Percentiles rank a stretch among this genome's conserved stretches.
Conservation (phyloP, 2,329 filamentous ascomycete genomes). For the Tolypocladium paradoxum region DNA sequence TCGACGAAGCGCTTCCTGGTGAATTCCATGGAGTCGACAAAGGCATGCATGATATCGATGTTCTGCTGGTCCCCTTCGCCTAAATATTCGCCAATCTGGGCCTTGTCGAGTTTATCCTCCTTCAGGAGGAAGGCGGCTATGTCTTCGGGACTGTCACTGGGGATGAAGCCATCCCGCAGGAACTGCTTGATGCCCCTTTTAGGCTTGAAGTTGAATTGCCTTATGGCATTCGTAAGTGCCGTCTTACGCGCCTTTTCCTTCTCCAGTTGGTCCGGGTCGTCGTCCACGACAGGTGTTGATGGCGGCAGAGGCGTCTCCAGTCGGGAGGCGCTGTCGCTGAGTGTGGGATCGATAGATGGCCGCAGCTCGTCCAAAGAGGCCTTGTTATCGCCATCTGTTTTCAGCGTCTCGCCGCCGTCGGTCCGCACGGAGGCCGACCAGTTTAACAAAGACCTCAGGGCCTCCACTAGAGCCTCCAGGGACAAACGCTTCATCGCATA, state of each 20-base stretch:
- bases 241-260: constrained; percentile 92
- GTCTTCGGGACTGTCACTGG: constrained; percentile 65
- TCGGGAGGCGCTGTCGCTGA: constrained; percentile 49
- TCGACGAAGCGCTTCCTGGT: constrained; percentile 85
- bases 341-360: constrained; percentile 58
- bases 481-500: constrained; percentile 87
- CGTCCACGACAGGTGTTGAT: constrained; percentile 63
- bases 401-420: constrained; percentile 31
- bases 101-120: constrained; percentile 82
- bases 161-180: constrained; percentile 77
- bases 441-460: constrained; percentile 78
- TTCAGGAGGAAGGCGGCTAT: constrained; percentile 74
- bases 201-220: constrained; percentile 95
- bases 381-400: constrained; percentile 23
- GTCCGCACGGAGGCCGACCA: constrained; percentile 65
- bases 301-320: constrained; percentile 47
- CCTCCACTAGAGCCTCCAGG: constrained; percentile 79
- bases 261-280: constrained; percentile 90
- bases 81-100: constrained; percentile 84
- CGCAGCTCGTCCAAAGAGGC: constrained; percentile 37
- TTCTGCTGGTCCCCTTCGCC: constrained; percentile 90
- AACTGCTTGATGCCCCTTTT: constrained; percentile 85
- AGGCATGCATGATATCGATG: constrained; percentile 96
- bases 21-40: constrained; percentile 94
- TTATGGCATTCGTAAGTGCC: constrained; percentile 76